These are phyloP conservation scores for Penicillium fuscoglaucum DNA, from an alignment of 2,329 filamentous ascomycete species.

Conservation along the genomic window DNA sequence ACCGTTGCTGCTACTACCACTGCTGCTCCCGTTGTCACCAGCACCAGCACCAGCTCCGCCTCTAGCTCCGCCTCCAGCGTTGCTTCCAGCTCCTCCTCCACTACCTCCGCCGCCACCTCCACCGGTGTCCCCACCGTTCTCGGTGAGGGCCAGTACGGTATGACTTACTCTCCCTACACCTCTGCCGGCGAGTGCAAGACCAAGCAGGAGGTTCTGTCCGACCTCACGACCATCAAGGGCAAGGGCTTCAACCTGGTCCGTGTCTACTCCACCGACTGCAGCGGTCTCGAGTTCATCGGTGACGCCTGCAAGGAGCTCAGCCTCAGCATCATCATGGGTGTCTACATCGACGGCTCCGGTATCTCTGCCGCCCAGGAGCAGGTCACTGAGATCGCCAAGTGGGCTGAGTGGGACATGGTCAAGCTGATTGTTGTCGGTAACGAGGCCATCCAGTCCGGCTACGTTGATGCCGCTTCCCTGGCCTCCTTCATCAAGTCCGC, in stretches of 20 bases:
- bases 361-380: slow-evolving; percentile 68
- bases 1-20: slow-evolving; percentile 25
- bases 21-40: slow-evolving; percentile 9
- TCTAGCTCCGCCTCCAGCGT: slow-evolving; percentile 10
- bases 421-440: slow-evolving; percentile 85
- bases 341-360: slow-evolving; percentile 72
- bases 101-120: slow-evolving; percentile 20
- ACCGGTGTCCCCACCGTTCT: slow-evolving; percentile 23
- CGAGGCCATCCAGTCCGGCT: slow-evolving; percentile 79
- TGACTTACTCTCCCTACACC: slow-evolving; percentile 78
- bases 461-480: slow-evolving; percentile 65
- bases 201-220: slow-evolving; percentile 56
- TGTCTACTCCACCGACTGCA: slow-evolving; percentile 91
- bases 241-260: slow-evolving; percentile 72
- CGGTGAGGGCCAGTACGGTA: slow-evolving; percentile 61
- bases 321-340: slow-evolving; percentile 78
- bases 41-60: slow-evolving; percentile 10
- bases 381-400: slow-evolving; percentile 69
- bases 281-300: slow-evolving; percentile 74
- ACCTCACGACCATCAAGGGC: slow-evolving; percentile 62
- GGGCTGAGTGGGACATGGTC: slow-evolving; percentile 73
- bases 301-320: slow-evolving; percentile 64
- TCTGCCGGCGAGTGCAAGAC: slow-evolving; percentile 63
- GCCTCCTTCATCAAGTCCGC: slow-evolving; percentile 67
- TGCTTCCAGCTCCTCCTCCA: slow-evolving; percentile 19